Evolutionary conservation across 2,329 filamentous ascomycete genomes (phyloP), one percentile per base, ranked within the genome.

Genomic region (Diaporthe destruens): DNA sequence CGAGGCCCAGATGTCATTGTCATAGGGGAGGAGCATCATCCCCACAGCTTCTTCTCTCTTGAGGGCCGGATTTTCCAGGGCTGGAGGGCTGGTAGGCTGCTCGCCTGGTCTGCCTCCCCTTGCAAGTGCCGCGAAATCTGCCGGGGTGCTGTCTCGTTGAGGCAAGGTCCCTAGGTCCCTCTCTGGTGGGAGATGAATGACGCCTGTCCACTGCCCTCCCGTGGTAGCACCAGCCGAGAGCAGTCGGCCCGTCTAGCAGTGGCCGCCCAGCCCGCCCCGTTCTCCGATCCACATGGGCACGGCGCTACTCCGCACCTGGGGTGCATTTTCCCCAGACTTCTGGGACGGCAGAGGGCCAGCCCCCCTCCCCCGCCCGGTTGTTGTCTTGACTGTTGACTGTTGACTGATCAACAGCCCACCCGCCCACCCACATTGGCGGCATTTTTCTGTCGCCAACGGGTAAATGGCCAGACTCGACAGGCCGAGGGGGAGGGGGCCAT

Each of bases 311-410:
- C 61, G 61, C 61, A 65, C 44, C 36, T 39, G 29, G 61, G 23
- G 29, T 65, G 61, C 61, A 36, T 51, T 51, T 65, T 65, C 61
- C 44, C 61, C 61, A 65, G 61, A 65, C 44, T 39, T 65, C 61
- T 51, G 59, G 59, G 29, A 51, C 44, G 59, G 59, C 29, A 65
- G 59, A 65, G 36, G 59, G 14, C 36, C 8, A 42, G n/a, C n/a
- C n/a, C n/a, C 57, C 44, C 44, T 20, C n/a, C 42, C 61, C 44
- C 47, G n/a, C 29, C 51, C 44, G 56, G 2, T 18, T 18, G 12
- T 14, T 18, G n/a, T n/a, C n/a, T n/a, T n/a, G n/a, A n/a, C n/a
- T n/a, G n/a, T n/a, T n/a, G n/a, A n/a, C n/a, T n/a, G n/a, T n/a
- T n/a, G n/a, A n/a, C n/a, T n/a, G n/a, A n/a, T n/a, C n/a, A n/a